phyloP scores from a whole-genome alignment of 2,329 filamentous ascomycete species.

The Exophiala bonariae region DNA sequence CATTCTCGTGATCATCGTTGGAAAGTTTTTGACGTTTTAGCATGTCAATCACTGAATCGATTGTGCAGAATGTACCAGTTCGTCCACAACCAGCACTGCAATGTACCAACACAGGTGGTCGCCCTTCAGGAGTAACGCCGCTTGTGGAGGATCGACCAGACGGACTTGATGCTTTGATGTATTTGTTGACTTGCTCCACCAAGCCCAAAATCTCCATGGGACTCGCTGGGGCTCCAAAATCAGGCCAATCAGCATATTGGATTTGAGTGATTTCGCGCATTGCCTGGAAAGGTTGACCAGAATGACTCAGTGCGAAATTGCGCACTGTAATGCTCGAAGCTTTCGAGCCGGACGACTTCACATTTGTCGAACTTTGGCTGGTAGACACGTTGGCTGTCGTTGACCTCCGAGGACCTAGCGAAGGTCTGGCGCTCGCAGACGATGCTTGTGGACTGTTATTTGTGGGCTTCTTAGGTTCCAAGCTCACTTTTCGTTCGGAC shows the following conservation, averaged over 20 bases:
- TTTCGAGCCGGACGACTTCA: conserved; percentile 44
- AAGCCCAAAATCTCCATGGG: conserved; percentile 82
- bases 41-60: conserved; percentile 95
- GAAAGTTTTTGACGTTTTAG: conserved; percentile 74
- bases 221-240: conserved; percentile 90
- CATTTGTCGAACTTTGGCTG: conserved; percentile 28
- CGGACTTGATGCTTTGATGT: conserved; percentile 44
- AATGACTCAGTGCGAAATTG: conserved; percentile 80
- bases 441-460: conserved; percentile 34
- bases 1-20: conserved; percentile 8
- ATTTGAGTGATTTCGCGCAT: conserved; percentile 92
- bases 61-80: conserved; percentile 94
- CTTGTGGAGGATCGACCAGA: conserved; percentile 49
- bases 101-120: conserved; percentile 82
- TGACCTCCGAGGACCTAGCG: conserved; percentile 35
- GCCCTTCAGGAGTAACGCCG: conserved; percentile 56
- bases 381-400: conserved; percentile 32
- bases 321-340: conserved; percentile 77
- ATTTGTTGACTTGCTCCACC: conserved; percentile 82
- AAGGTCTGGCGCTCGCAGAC: conserved; percentile 38
- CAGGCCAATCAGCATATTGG: conserved; percentile 95
- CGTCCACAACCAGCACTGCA: conserved; percentile 95
- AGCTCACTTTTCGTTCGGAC: conserved; percentile 77
- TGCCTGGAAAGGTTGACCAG: conserved; percentile 74
- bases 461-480: conserved; percentile 62